Conservation (phyloP, 805 yeast genomes). For the Candida khao-thaluensis region DNA sequence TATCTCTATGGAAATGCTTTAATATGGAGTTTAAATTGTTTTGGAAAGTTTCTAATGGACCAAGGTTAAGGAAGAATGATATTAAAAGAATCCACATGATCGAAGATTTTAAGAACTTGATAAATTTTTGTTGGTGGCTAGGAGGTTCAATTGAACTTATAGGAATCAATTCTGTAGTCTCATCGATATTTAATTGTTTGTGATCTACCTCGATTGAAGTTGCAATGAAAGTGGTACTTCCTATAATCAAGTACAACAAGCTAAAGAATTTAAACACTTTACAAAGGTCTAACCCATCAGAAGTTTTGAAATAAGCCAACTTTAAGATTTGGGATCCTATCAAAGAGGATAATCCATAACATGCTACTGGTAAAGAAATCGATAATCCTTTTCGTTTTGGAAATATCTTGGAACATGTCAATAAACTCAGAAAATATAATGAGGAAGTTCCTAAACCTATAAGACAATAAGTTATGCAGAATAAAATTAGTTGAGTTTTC, state of each 20-base stretch:
- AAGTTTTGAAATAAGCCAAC: conserved; percentile 33
- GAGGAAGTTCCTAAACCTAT: conserved; percentile 75
- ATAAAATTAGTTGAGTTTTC: conserved; percentile 10
- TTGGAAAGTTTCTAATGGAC: conserved; percentile 82
- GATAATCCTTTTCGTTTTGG: conserved; percentile 76
- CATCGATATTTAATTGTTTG: conserved; percentile 18
- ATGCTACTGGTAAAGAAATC: conserved; percentile 84
- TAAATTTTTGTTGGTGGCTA: conserved; percentile 33
- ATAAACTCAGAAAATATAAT: conserved; percentile 64
- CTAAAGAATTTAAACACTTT: conserved; percentile 55
- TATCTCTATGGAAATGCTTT: conserved; percentile 26
- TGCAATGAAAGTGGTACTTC: conserved; percentile 60
- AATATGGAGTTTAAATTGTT: conserved; percentile 79
- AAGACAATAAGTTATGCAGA: conserved; percentile 51
- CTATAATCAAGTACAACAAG: conserved; percentile 52
- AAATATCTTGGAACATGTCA: conserved; percentile 84
- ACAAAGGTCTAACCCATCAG: conserved; percentile 41
- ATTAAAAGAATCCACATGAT: conserved; percentile 63
- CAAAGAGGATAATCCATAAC: conserved; percentile 80
- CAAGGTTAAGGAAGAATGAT: conserved; percentile 66
- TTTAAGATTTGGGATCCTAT: conserved; percentile 65
- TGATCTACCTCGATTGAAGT: conserved; percentile 61
- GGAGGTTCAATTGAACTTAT: conserved; percentile 32
- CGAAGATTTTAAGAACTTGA: conserved; percentile 47
- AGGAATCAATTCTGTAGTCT: conserved; percentile 28